phyloP scores from a whole-genome alignment of 768 basidiomycete genomes.

The Lactifluus subvellereus region DNA sequence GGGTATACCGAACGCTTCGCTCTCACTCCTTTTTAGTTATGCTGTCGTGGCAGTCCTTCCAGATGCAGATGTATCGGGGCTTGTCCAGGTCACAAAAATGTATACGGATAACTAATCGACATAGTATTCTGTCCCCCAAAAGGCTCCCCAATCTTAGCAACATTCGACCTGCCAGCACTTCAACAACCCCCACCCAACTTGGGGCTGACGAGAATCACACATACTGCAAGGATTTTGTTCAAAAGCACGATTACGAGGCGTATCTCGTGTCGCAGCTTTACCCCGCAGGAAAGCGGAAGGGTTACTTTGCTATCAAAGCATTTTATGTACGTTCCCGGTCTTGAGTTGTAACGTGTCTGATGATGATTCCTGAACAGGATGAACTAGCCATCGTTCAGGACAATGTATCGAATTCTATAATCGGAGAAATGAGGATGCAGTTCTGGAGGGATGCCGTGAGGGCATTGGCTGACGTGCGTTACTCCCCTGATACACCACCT shows the following conservation, averaged over 20 bases:
- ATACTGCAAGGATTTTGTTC: constrained; percentile 69
- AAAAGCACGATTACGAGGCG: constrained; percentile 77
- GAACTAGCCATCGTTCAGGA: constrained; percentile 78
- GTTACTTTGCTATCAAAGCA: constrained; percentile 74
- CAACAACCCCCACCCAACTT: constrained; percentile 13
- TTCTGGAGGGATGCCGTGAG: constrained; percentile 84
- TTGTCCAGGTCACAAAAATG: neutral
- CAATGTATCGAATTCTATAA: constrained; percentile 59
- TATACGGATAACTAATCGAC: neutral
- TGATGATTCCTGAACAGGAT: constrained; percentile 39
- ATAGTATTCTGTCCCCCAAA: neutral
- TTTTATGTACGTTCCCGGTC: constrained; percentile 59
- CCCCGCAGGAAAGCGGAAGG: constrained; percentile 55
- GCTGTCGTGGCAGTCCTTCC: neutral
- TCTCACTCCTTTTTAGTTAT: neutral
- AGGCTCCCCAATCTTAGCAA: neutral
- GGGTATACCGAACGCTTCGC: too few relatives aligned
- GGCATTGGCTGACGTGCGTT: constrained; percentile 54
- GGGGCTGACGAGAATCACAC: constrained; percentile 39
- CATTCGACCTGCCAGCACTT: constrained; percentile 11
- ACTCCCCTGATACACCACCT: constrained; percentile 5
- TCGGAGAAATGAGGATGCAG: constrained; percentile 82
- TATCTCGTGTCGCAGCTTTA: constrained; percentile 67
- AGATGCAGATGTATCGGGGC: constrained; percentile 7
- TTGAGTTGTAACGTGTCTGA: neutral